Evolutionary conservation across 495 filamentous ascomycete genomes (phyloP), one percentile per base, ranked within the genome.

Genomic region (Trichoderma parareesei): DNA sequence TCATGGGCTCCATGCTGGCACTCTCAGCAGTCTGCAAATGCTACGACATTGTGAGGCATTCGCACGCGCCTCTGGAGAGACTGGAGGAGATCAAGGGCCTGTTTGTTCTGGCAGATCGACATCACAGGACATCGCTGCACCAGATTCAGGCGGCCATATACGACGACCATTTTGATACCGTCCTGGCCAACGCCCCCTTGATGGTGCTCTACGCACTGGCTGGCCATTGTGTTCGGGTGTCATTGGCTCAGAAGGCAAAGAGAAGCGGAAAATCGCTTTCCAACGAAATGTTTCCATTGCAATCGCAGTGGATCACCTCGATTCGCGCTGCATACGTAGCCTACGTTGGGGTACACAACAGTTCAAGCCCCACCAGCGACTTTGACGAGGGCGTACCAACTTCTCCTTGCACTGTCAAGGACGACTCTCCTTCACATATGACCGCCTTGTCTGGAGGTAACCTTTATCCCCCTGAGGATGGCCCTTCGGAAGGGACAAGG

Each of bases 161-260:
- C 5, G 66, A 72, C 33, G 62, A 67, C 16, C 70, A 74, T 4
- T 71, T 73, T 13, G 76, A 79, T 66, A 63, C 71, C 60, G 66
- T 78, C 4, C 74, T 81, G 7, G 76, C 76, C 16, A 81, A 78
- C 64, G 76, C 78, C 1, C 74, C 76, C 9, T 67, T 81, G 68
- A 81, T 81, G 77, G 77, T 73, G 33, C 69, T 80, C 69, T 79
- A 80, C 63, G 77, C 73, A 5, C 78, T 76, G 4, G 74, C 66
- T 5, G 78, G 72, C 61, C 75, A 79, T 48, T 71, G 68, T 13
- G 65, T 73, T 20, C 72, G 77, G 41, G 74, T 79, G 37, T 72
- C 71, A 70, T 67, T 79, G 5, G 70, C 71, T 4, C 70, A 69
- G 18, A 76, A 69, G 13, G 71, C 72, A n/a, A 67, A 66, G 9